A percentile compares a stretch with the other conserved stretches of the same genome.
Conservation (phyloP, 352 stramenopile genomes). For the Phytophthora litchii region DNA sequence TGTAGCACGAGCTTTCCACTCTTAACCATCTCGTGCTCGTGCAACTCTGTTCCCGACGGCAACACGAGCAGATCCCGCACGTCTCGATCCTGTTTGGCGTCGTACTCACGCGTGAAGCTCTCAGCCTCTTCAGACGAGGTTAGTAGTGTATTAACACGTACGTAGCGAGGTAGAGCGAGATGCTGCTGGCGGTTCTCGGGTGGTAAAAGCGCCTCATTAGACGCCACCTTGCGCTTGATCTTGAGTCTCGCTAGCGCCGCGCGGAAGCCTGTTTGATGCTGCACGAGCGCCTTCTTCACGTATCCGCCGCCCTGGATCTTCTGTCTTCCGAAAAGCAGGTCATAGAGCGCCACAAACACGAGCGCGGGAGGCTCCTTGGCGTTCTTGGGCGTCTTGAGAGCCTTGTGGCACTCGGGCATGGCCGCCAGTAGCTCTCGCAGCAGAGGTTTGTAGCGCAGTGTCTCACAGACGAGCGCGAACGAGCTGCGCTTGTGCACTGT, state of each 20-base stretch:
- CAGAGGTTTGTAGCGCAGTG: slow-evolving; percentile 86
- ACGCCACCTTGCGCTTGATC: slow-evolving; percentile 78
- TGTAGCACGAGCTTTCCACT: slow-evolving; percentile 93
- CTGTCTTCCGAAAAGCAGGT: slow-evolving; percentile 82
- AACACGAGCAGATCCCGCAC: slow-evolving; percentile 93
- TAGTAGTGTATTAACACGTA: slow-evolving; percentile 94
- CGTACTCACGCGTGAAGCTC: slow-evolving; percentile 55
- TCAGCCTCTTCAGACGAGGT: slow-evolving; percentile 50
- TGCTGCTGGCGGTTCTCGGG: slow-evolving; percentile 79
- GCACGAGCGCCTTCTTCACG: slow-evolving; percentile 88
- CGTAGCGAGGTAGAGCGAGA: slow-evolving; percentile 85
- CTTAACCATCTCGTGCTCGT: slow-evolving; percentile 83
- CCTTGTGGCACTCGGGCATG: slow-evolving; percentile 71
- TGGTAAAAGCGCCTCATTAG: slow-evolving; percentile 79
- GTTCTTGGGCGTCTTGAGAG: slow-evolving; percentile 64
- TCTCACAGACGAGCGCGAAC: slow-evolving; percentile 90
- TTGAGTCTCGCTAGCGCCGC: slow-evolving; percentile 81
- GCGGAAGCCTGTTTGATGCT: slow-evolving; percentile 75
- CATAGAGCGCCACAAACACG: slow-evolving; percentile 86
- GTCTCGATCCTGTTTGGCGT: slow-evolving; percentile 80
- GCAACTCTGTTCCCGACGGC: slow-evolving; percentile 85
- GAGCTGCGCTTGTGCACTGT: slow-evolving; percentile 89
- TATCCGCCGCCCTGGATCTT: slow-evolving; percentile 89
- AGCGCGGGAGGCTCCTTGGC: slow-evolving; percentile 51
- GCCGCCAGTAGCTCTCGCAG: slow-evolving; percentile 69